Percentiles rank a stretch among this genome's conserved stretches.
Evolutionary conservation across 208 protist species (phyloP).

Genomic region (Leishmania tarentolae): DNA sequence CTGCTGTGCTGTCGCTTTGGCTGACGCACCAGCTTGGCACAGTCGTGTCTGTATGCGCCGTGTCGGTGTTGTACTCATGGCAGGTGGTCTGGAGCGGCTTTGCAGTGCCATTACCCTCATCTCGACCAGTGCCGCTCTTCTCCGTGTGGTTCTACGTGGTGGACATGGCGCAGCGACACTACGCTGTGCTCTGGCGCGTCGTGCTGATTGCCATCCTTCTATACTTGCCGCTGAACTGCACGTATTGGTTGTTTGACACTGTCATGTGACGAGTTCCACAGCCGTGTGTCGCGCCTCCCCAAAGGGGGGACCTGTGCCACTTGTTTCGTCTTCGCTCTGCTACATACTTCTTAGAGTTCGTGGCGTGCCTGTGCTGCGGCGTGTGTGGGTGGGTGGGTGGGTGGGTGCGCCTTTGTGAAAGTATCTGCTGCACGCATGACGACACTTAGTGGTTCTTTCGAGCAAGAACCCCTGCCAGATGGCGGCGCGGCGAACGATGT

Average conservation of each 20-base stretch:
- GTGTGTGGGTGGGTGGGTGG: background rate
- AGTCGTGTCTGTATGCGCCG: slow-evolving; percentile 42
- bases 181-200: slow-evolving; percentile 29
- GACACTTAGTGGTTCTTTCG: background rate
- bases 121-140: slow-evolving; percentile 48
- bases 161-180: slow-evolving; percentile 28
- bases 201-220: slow-evolving; percentile 17
- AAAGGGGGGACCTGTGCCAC: background rate
- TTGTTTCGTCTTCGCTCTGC: background rate
- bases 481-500: background rate
- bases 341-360: background rate
- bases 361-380: background rate
- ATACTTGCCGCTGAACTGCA: slow-evolving; percentile 22
- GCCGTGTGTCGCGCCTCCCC: background rate
- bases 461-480: background rate
- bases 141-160: slow-evolving; percentile 52
- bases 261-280: background rate
- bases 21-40: slow-evolving; percentile 32
- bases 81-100: slow-evolving; percentile 59
- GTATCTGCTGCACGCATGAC: background rate
- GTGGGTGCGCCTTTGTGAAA: background rate
- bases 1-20: slow-evolving; percentile 37
- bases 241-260: background rate
- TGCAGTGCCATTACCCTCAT: slow-evolving; percentile 32
- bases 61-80: slow-evolving; percentile 60